phyloP scores from a whole-genome alignment of 1,139 yeast genomes.

The Meyerozyma smithsonii region DNA sequence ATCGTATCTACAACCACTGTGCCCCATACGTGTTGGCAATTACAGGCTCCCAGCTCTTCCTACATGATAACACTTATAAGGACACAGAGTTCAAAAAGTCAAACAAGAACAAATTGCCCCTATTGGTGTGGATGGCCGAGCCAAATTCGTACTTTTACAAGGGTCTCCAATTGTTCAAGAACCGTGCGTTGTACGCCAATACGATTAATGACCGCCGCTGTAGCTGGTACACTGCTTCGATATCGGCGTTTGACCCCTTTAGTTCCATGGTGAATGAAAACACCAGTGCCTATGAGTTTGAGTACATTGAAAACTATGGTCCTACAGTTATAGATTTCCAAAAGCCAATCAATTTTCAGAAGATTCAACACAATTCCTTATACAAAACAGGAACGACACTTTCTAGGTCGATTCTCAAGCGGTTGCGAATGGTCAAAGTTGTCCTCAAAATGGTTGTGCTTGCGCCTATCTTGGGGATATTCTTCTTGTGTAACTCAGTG shows the following conservation, averaged over 20 bases:
- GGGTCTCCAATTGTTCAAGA: constrained; percentile 49
- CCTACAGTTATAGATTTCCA: constrained; percentile 50
- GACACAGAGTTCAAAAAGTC: constrained; percentile 2
- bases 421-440: constrained; percentile 44
- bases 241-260: constrained; percentile 62
- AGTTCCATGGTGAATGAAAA: constrained; percentile 34
- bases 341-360: constrained; percentile 23
- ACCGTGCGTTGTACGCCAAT: constrained; percentile 63
- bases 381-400: not conserved
- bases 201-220: constrained; percentile 75
- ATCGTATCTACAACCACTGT: constrained; percentile 49
- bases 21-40: constrained; percentile 64
- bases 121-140: constrained; percentile 62
- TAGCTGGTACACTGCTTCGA: constrained; percentile 78
- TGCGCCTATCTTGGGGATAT: constrained; percentile 51
- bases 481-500: constrained; percentile 42
- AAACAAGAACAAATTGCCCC: constrained; percentile 32
- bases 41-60: constrained; percentile 69
- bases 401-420: constrained; percentile 20
- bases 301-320: constrained; percentile 45
- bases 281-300: constrained; percentile 36
- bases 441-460: constrained; percentile 37
- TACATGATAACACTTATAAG: constrained; percentile 38
- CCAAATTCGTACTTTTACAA: constrained; percentile 55
- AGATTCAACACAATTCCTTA: constrained; percentile 1